A percentile compares a stretch with the other conserved stretches of the same genome.
Evolutionary conservation across 371 early-diverging fungal species (phyloP).

Genomic region (Mucor circinelloides): DNA sequence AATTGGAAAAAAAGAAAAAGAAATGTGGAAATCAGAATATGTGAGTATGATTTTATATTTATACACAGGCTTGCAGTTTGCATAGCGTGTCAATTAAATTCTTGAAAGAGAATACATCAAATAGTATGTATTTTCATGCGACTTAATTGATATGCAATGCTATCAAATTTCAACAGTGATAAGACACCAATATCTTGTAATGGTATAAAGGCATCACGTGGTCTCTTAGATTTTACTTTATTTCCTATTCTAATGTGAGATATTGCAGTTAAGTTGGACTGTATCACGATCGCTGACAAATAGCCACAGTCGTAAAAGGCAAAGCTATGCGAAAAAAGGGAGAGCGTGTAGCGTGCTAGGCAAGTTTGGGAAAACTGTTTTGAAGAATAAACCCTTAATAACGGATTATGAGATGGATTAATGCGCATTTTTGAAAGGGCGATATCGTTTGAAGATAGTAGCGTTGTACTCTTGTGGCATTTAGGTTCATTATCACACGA

Average conservation of each 20-base stretch:
- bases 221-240: neutral
- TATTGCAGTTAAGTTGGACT: neutral
- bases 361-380: neutral
- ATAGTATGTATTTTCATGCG: neutral
- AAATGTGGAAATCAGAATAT: neutral
- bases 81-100: neutral
- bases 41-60: neutral
- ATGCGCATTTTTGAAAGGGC: neutral
- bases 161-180: neutral
- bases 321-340: neutral
- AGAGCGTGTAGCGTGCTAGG: neutral
- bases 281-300: slow-evolving; percentile 4
- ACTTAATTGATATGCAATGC: neutral
- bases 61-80: neutral
- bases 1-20: neutral
- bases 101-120: neutral
- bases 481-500: neutral
- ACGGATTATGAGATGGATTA: neutral
- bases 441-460: neutral
- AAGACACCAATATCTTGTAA: neutral
- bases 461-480: neutral
- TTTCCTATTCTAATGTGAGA: neutral
- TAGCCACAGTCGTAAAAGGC: neutral
- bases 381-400: neutral
- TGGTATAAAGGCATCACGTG: neutral